Evolutionary conservation across 2,329 filamentous ascomycete species (phyloP).

Genomic region (Xylariaceae sp.): DNA sequence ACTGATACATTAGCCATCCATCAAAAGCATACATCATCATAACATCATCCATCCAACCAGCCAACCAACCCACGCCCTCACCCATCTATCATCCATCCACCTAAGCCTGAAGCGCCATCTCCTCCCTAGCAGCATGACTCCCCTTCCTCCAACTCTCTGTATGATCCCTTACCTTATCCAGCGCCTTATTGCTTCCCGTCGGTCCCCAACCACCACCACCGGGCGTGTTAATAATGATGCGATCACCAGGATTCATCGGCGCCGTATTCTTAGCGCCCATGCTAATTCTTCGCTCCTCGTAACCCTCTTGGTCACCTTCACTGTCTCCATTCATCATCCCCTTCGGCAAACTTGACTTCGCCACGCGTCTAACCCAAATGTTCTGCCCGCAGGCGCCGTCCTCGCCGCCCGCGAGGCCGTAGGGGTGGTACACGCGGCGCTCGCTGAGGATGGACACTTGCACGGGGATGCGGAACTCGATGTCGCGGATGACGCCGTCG

Average conservation of each 20-base stretch:
- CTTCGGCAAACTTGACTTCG: slow-evolving; percentile 49
- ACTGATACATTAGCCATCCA: background rate
- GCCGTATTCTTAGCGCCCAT: slow-evolving; percentile 77
- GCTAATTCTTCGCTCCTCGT: slow-evolving; percentile 63
- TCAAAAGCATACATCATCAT: background rate
- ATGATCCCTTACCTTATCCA: slow-evolving; percentile 50
- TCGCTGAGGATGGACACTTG: slow-evolving; percentile 72
- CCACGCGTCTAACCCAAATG: slow-evolving; percentile 76
- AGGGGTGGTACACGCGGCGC: slow-evolving; percentile 67
- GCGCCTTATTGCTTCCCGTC: slow-evolving; percentile 53
- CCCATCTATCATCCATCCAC: background rate
- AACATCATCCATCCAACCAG: background rate
- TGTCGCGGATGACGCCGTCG: slow-evolving; percentile 66
- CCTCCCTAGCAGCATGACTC: slow-evolving; percentile 54
- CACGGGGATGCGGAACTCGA: slow-evolving; percentile 69
- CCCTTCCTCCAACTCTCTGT: slow-evolving; percentile 52
- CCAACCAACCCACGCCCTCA: background rate
- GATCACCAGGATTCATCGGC: slow-evolving; percentile 69
- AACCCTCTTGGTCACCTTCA: slow-evolving; percentile 37
- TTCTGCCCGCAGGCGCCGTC: slow-evolving; percentile 78
- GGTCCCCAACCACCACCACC: slow-evolving; percentile 75
- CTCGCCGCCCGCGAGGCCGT: slow-evolving; percentile 78
- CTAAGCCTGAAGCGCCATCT: slow-evolving; percentile 51
- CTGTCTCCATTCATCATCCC: slow-evolving; percentile 19
- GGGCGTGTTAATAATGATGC: slow-evolving; percentile 73